phyloP scores from a whole-genome alignment of 352 stramenopile genomes.

The Phytophthora sp. region DNA sequence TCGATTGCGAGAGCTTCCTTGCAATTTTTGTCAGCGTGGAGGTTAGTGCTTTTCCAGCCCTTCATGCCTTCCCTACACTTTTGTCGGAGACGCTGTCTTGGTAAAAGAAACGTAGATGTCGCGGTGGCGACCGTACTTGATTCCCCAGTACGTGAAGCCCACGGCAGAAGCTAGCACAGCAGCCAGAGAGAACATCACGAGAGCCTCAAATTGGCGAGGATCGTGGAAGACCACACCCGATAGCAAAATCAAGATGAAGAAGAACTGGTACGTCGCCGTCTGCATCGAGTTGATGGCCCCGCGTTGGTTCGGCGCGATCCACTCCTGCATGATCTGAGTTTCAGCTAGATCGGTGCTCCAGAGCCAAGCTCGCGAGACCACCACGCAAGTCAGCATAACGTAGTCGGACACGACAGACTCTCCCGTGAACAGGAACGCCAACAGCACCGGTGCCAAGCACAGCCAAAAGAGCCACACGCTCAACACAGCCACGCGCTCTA shows the following conservation, averaged over 20 bases:
- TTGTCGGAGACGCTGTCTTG: slow-evolving; percentile 7
- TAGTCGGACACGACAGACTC: slow-evolving; percentile 60
- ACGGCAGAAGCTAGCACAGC: slow-evolving; percentile 53
- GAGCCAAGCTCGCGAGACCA: slow-evolving; percentile 60
- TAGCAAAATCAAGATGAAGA: slow-evolving; percentile 62
- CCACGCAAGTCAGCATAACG: slow-evolving; percentile 54
- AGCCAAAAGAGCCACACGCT: slow-evolving; percentile 74
- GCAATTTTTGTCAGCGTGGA: no score
- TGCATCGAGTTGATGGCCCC: slow-evolving; percentile 74
- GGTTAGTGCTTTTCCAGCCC: no score
- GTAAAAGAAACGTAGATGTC: slow-evolving; percentile 39
- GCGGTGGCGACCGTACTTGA: slow-evolving; percentile 50
- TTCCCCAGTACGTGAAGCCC: slow-evolving; percentile 56
- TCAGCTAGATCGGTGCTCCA: slow-evolving; percentile 66
- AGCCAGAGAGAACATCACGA: slow-evolving; percentile 60
- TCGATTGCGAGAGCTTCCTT: no score
- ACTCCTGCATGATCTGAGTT: slow-evolving; percentile 79
- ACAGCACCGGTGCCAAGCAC: slow-evolving; percentile 44
- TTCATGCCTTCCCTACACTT: slow-evolving; percentile 1
- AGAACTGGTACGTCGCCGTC: slow-evolving; percentile 66
- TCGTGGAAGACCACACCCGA: slow-evolving; percentile 59
- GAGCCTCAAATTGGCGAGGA: slow-evolving; percentile 57
- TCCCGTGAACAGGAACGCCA: slow-evolving; percentile 46
- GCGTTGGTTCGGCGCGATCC: slow-evolving; percentile 55
- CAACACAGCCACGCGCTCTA: slow-evolving; percentile 55